Conservation (phyloP, 805 yeast species). For the Henningerozyma blattae region DNA sequence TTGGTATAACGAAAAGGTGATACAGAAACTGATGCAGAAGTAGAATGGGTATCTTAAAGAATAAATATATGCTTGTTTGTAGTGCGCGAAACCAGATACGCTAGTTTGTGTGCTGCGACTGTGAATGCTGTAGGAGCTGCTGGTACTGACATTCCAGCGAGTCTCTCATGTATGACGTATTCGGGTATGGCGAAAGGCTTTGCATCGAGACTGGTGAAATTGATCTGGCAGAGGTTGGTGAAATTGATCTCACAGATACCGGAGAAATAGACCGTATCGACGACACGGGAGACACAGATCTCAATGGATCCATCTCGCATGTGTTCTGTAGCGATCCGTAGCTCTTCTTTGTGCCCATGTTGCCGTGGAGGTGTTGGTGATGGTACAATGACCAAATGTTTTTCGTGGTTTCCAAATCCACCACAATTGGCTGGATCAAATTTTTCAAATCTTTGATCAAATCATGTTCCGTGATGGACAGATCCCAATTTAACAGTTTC, state of each 20-base stretch:
- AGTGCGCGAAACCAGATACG: too few relatives aligned
- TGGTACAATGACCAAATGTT: not conserved
- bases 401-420: conserved; percentile 17
- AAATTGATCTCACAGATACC: not conserved
- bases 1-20: too few relatives aligned
- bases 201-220: conserved; percentile 3
- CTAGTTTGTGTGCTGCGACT: too few relatives aligned
- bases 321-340: not conserved
- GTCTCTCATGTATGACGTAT: conserved; percentile 11
- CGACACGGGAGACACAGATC: not conserved
- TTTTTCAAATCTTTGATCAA: conserved; percentile 52
- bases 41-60: too few relatives aligned
- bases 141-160: not conserved
- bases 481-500: conserved; percentile 57
- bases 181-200: not conserved
- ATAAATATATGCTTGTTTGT: too few relatives aligned
- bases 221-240: conserved; percentile 2
- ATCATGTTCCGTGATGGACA: conserved; percentile 54
- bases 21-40: too few relatives aligned
- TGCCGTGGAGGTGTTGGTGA: not conserved
- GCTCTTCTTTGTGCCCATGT: not conserved
- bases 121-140: not conserved
- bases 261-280: not conserved
- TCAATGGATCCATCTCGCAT: not conserved
- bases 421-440: conserved; percentile 63